These are phyloP conservation scores for Vanrija humicola DNA, from an alignment of 1,284 basidiomycete species.

Conservation along the genomic window DNA sequence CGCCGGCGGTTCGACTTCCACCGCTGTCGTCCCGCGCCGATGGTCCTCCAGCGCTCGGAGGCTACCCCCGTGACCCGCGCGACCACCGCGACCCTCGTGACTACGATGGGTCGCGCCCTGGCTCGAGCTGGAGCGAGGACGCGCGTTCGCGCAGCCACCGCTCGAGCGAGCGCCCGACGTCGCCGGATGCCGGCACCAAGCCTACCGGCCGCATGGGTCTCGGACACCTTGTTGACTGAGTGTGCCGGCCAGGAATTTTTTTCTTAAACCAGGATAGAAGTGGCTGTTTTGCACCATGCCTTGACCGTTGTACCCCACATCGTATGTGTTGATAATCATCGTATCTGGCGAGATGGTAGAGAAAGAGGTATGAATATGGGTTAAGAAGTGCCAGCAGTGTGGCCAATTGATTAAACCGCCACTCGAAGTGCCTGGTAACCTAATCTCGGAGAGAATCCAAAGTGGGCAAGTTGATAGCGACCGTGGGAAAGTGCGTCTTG, in stretches of 20 bases:
- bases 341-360: too few species aligned
- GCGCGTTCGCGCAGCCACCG: slow-evolving; percentile 8
- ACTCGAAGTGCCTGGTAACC: too few species aligned
- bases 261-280: neutral
- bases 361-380: too few species aligned
- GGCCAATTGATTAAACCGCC: too few species aligned
- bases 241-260: neutral
- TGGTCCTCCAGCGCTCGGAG: slow-evolving; percentile 12
- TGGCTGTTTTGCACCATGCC: too few species aligned
- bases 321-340: too few species aligned
- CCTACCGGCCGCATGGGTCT: slow-evolving; percentile 18
- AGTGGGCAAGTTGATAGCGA: too few species aligned
- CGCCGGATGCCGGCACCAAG: slow-evolving; percentile 6
- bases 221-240: slow-evolving; percentile 19
- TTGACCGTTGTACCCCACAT: too few species aligned
- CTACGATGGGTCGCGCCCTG: slow-evolving; percentile 6
- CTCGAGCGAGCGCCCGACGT: slow-evolving; percentile 3
- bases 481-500: too few species aligned
- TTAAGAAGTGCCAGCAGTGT: too few species aligned
- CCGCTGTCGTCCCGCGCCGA: slow-evolving; percentile 13
- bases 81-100: slow-evolving; percentile 1
- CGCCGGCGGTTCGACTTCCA: slow-evolving; percentile 1
- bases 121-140: slow-evolving; percentile 13
- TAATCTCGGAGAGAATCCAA: too few species aligned
- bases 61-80: slow-evolving; percentile 8